Evolutionary conservation across 495 filamentous ascomycete genomes (phyloP).

Genomic region (Chaetomium fimeti): DNA sequence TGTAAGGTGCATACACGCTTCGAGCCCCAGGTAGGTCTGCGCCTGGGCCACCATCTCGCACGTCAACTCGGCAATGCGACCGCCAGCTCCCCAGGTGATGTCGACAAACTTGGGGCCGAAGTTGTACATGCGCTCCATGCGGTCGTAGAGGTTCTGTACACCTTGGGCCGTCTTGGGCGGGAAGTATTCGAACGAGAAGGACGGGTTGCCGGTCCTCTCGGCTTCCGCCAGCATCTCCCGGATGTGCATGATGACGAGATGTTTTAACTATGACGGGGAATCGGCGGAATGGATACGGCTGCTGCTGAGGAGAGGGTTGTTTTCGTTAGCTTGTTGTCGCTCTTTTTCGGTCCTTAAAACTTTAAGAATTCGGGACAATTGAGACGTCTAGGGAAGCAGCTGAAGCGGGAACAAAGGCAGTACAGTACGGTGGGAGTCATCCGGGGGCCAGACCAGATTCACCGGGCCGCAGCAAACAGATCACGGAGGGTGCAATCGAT

Average conservation of each 20-base stretch:
- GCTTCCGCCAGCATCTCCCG: constrained; percentile 86
- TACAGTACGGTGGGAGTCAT: not conserved
- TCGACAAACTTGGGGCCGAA: constrained; percentile 95
- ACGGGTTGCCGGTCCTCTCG: constrained; percentile 68
- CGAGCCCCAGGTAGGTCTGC: constrained; percentile 92
- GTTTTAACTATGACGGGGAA: constrained; percentile 7
- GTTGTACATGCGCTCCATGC: constrained; percentile 98
- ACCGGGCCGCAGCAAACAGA: not conserved
- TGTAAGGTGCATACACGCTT: constrained; percentile 99
- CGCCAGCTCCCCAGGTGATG: constrained; percentile 98
- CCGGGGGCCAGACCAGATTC: constrained; percentile 6
- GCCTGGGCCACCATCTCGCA: constrained; percentile 97
- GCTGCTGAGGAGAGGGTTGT: not conserved
- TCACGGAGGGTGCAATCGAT: not conserved
- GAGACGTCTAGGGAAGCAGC: not conserved
- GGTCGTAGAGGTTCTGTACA: constrained; percentile 98
- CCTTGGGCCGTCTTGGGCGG: constrained; percentile 98
- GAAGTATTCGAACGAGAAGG: constrained; percentile 99
- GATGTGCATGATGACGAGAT: constrained; percentile 66
- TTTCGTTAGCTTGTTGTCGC: constrained; percentile 10
- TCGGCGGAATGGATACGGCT: not conserved
- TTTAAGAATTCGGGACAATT: not conserved
- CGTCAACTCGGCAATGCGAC: constrained; percentile 83
- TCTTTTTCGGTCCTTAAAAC: not conserved
- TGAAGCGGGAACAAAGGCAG: constrained; percentile 10